Percentiles rank a stretch among this genome's conserved stretches.
Conservation (phyloP, 345 rosid genomes). For the Isatis tinctoria region DNA sequence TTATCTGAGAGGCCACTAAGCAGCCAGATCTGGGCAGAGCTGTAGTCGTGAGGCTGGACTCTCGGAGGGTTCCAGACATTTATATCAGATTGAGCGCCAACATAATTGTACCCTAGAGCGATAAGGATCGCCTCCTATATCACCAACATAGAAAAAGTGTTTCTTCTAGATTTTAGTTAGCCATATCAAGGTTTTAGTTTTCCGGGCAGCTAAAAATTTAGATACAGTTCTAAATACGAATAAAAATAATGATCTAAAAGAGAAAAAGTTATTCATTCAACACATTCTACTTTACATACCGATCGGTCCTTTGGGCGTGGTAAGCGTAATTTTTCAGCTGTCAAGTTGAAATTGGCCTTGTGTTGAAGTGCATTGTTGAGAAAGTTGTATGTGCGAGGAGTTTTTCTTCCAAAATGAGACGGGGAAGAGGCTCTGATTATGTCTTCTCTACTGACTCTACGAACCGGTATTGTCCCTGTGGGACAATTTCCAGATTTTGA, state of each 20-base stretch:
- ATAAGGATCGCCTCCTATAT: conserved; percentile 32
- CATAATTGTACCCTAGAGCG: conserved; percentile 30
- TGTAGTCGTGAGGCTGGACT: conserved; percentile 30
- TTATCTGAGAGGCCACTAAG: conserved; percentile 20
- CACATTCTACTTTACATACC: background rate
- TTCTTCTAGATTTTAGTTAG: background rate
- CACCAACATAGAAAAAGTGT: background rate
- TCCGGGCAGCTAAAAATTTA: no score
- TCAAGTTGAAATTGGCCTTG: background rate
- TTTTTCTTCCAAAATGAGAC: conserved; percentile 29
- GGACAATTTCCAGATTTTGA: conserved; percentile 46
- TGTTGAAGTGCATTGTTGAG: conserved; percentile 10
- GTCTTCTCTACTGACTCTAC: conserved; percentile 38
- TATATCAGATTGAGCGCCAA: conserved; percentile 41
- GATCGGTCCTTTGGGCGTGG: background rate
- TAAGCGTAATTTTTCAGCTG: background rate
- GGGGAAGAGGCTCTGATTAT: conserved; percentile 37
- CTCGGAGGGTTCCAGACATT: conserved; percentile 48
- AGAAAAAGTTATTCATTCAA: background rate
- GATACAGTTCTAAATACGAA: no score
- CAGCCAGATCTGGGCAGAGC: conserved; percentile 46
- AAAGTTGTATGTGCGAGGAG: background rate
- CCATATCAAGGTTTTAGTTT: no score
- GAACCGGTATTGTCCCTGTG: conserved; percentile 44
- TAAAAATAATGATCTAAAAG: no score